Percentiles rank a stretch among this genome's conserved stretches.
These are phyloP conservation scores for Botrytis aclada DNA, from an alignment of 2,329 filamentous ascomycete genomes.

Conservation along the genomic window DNA sequence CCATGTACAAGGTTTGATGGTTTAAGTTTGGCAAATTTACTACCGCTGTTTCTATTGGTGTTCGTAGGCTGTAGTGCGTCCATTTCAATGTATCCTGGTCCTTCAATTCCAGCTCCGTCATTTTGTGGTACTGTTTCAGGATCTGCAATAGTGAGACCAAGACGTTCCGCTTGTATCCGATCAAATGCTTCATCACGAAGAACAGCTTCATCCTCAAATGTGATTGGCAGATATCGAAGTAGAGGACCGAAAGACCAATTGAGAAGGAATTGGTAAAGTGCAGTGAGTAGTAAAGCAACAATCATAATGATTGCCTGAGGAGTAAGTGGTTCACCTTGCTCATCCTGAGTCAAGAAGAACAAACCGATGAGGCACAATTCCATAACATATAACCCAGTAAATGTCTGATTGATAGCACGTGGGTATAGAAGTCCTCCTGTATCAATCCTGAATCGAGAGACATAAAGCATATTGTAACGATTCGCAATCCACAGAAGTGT, in stretches of 20 bases:
- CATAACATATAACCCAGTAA: constrained; percentile 93
- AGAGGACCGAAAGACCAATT: constrained; percentile 83
- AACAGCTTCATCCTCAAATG: constrained; percentile 91
- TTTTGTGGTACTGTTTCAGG: constrained; percentile 34
- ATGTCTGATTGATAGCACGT: constrained; percentile 89
- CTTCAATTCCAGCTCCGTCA: constrained; percentile 31
- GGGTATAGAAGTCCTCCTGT: constrained; percentile 93
- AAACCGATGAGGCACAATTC: constrained; percentile 85
- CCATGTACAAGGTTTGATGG: constrained; percentile 33
- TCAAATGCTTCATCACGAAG: constrained; percentile 88
- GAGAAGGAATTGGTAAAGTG: constrained; percentile 74
- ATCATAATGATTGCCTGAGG: constrained; percentile 86
- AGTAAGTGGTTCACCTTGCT: constrained; percentile 52
- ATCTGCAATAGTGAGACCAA: constrained; percentile 59
- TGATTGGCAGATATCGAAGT: constrained; percentile 87
- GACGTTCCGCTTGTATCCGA: constrained; percentile 67
- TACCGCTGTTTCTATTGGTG: background rate
- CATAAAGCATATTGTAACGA: constrained; percentile 95
- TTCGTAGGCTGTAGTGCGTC: constrained; percentile 44
- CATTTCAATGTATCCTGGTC: constrained; percentile 41
- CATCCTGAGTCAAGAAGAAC: constrained; percentile 73
- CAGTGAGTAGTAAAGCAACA: constrained; percentile 65
- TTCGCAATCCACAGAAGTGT: constrained; percentile 89
- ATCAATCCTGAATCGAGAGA: constrained; percentile 83
- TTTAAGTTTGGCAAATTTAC: constrained; percentile 32